A percentile compares a stretch with the other conserved stretches of the same genome.
These are phyloP conservation scores for Beauveria medogensis DNA, from an alignment of 2,329 filamentous ascomycete species.

Conservation along the genomic window DNA sequence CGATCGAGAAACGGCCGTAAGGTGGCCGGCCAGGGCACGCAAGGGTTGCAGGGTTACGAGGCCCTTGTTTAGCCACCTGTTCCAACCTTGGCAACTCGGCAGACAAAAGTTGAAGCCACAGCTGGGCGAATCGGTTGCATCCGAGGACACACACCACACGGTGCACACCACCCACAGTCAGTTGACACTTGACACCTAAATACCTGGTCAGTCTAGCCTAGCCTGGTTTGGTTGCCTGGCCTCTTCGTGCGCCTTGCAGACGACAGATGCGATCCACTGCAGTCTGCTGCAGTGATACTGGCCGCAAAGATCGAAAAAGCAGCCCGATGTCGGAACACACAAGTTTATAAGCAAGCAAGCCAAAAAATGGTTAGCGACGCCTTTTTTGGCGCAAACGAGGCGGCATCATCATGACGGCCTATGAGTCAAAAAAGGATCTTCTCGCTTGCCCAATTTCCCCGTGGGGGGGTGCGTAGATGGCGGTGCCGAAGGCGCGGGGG, in stretches of 20 bases:
- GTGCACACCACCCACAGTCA: neutral
- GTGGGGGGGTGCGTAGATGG: neutral
- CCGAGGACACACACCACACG: neutral
- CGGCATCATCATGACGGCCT: neutral
- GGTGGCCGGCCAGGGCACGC: too few species aligned
- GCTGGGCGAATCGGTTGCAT: neutral
- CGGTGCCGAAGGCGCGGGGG: neutral
- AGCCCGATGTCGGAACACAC: constrained; percentile 1
- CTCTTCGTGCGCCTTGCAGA: neutral
- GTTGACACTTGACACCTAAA: neutral
- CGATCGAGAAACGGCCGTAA: constrained; percentile 1
- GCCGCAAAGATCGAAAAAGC: neutral
- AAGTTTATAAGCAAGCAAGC: neutral
- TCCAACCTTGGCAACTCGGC: too few species aligned
- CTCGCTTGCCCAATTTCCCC: neutral
- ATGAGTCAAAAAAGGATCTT: neutral
- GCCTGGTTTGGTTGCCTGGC: neutral
- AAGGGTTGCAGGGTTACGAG: neutral
- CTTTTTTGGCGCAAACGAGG: neutral
- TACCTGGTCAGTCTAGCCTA: neutral
- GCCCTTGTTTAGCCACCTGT: neutral
- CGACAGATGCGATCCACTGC: neutral
- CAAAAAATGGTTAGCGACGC: too few species aligned
- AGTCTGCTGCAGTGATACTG: too few species aligned
- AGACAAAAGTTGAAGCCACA: neutral